These are phyloP conservation scores for Pharnaceum exiguum DNA, from an alignment of 148 eudicot species.

Conservation along the genomic window DNA sequence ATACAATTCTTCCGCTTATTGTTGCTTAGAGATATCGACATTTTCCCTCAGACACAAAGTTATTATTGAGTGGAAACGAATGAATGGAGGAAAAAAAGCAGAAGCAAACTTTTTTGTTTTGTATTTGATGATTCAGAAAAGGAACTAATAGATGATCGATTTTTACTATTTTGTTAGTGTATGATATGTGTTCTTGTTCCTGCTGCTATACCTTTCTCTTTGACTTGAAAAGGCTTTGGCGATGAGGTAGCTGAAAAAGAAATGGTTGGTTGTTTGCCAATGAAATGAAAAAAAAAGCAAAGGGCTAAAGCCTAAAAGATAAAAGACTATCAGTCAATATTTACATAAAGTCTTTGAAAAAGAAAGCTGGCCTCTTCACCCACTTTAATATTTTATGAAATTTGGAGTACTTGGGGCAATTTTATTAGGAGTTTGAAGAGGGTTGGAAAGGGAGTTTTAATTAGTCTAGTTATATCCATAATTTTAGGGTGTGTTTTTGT, in stretches of 20 bases:
- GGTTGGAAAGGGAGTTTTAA: too few relatives aligned
- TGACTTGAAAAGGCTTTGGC: slow-evolving; percentile 11
- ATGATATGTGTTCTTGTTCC: neutral
- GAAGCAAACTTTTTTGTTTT: neutral
- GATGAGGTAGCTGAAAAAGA: neutral
- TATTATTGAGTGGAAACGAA: too few relatives aligned
- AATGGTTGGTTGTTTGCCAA: neutral
- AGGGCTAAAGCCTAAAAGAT: too few relatives aligned
- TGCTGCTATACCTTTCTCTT: neutral
- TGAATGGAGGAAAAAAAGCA: too few relatives aligned
- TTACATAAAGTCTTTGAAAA: slow-evolving; percentile 12
- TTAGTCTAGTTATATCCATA: too few relatives aligned
- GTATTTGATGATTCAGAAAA: neutral
- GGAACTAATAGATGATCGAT: neutral
- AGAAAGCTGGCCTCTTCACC: slow-evolving; percentile 3
- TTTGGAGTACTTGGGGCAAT: neutral
- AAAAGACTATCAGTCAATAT: slow-evolving; percentile 14
- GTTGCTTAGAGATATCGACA: too few relatives aligned
- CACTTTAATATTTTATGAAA: neutral
- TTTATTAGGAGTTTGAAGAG: too few relatives aligned
- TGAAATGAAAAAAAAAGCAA: neutral
- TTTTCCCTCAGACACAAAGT: too few relatives aligned
- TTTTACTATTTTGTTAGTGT: neutral
- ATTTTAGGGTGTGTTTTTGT: too few relatives aligned
- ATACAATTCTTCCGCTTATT: too few relatives aligned